A percentile compares a stretch with the other conserved stretches of the same genome.
These are phyloP conservation scores for Phytopythium helicoides DNA, from an alignment of 352 stramenopile species.

Conservation along the genomic window DNA sequence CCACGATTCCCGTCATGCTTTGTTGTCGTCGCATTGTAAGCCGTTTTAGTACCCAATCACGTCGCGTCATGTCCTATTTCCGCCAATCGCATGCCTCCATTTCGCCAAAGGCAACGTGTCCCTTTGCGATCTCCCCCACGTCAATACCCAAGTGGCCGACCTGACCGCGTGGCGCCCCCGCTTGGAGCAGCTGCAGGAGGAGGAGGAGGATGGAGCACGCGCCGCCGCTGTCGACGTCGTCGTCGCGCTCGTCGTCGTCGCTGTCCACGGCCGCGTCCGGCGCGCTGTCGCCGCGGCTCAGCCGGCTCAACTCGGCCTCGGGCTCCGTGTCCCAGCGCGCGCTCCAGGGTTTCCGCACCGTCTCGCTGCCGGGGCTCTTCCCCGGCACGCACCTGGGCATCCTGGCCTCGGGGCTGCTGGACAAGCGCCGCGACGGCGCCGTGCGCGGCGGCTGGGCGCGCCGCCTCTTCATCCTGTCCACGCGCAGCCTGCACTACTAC, in stretches of 20 bases:
- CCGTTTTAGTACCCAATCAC: too few relatives aligned
- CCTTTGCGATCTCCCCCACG: too few relatives aligned
- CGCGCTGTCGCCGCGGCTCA: slow-evolving; percentile 33
- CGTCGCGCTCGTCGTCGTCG: slow-evolving; percentile 24
- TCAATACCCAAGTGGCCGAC: too few relatives aligned
- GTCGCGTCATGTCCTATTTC: too few relatives aligned
- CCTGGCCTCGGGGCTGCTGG: slow-evolving; percentile 65
- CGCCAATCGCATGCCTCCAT: too few relatives aligned
- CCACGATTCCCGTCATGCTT: too few relatives aligned
- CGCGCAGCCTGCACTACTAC: slow-evolving; percentile 81
- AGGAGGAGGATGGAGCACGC: slow-evolving; percentile 10
- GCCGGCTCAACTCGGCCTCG: slow-evolving; percentile 52
- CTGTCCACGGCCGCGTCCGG: slow-evolving; percentile 33
- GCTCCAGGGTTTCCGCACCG: slow-evolving; percentile 66
- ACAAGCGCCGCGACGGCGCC: slow-evolving; percentile 82
- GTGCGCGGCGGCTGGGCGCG: slow-evolving; percentile 80
- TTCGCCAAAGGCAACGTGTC: too few relatives aligned
- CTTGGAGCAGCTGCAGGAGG: too few relatives aligned
- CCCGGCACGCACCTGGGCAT: slow-evolving; percentile 75
- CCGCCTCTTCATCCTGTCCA: slow-evolving; percentile 80
- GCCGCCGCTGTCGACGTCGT: slow-evolving; percentile 34
- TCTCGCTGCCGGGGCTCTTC: slow-evolving; percentile 68
- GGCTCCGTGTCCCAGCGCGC: slow-evolving; percentile 52
- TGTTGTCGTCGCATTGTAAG: too few relatives aligned
- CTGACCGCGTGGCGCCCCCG: too few relatives aligned